Base-by-base conservation (phyloP, 495 filamentous ascomycete genomes). In the Hypoxylon trugodes region DNA sequence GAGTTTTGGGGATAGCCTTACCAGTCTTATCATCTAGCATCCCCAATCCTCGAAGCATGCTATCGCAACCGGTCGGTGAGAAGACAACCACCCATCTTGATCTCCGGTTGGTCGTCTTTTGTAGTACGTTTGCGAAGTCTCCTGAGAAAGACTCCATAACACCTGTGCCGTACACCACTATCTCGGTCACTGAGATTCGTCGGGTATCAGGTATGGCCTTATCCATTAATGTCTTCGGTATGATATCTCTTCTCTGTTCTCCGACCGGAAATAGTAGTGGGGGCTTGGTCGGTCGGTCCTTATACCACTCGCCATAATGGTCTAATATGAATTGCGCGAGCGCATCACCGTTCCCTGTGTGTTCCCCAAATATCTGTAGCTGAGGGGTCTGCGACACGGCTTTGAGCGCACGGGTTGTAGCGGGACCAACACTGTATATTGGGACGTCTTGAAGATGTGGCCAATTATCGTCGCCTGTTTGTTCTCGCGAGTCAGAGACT, bases 371-470 rank as follows among this genome's bases (percentile, higher is more conserved):
- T 51, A 92, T 79, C 12, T 81, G 82, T 8, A 88, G 76, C 9
- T 76, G 69, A 9, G 71, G 75, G 8, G 48, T 40, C 43, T 80
- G 76, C 32, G 79, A 74, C 4, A 94, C 78, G 2, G 86, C 83
- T 36, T 78, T 77, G 32, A 96, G 76, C 4, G 90, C 87, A 22
- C 87, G 82, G 7, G 87, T 89, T 4, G 95, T 98, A 3, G 95
- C 95, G 6, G 95, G 94, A 0, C 95, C 95, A 56, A 98, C 95
- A 30, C 89, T 91, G 74, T 97, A 98, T 15, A 96, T 77, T 21
- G 87, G 84, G 38, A 90, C 69, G 36, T 81, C 69, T 45, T 79
- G 76, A 49, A 84, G 73, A 66, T 78, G 75, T 73, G 74, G 78
- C 77, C 73, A 84, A 18, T 33, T 52, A 3, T 66, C 61, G 47